Percentiles rank a stretch among this genome's conserved stretches.
These are phyloP conservation scores for Puccinia polysora DNA, from an alignment of 1,284 basidiomycete genomes.

Conservation along the genomic window DNA sequence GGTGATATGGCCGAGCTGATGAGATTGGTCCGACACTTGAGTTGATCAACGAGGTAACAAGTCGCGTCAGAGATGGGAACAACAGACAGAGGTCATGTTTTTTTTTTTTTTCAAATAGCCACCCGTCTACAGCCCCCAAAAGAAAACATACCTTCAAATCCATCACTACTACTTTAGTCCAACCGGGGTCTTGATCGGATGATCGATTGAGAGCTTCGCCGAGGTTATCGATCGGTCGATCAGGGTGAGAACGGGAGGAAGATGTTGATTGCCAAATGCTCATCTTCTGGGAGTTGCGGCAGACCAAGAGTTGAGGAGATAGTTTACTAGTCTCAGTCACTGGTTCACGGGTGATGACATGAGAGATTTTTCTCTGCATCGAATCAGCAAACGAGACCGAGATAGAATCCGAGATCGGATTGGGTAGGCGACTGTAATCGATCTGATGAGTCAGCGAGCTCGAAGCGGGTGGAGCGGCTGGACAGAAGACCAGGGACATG, in stretches of 20 bases:
- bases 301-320: conserved; percentile 53
- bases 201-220: conserved; percentile 51
- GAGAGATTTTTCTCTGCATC: conserved; percentile 47
- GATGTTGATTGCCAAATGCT: conserved; percentile 65
- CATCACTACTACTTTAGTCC: conserved; percentile 87
- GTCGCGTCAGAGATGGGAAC: background rate
- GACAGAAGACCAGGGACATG: conserved; percentile 77
- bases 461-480: conserved; percentile 62
- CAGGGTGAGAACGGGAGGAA: conserved; percentile 49
- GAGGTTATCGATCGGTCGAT: background rate
- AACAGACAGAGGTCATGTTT: background rate
- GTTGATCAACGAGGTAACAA: background rate
- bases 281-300: conserved; percentile 68
- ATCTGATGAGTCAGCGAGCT: conserved; percentile 52
- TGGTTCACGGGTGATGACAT: conserved; percentile 47
- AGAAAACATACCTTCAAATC: conserved; percentile 65
- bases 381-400: conserved; percentile 44
- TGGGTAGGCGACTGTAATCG: conserved; percentile 40
- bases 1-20: conserved; percentile 72
- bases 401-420: conserved; percentile 46
- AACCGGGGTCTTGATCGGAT: conserved; percentile 58
- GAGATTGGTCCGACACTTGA: conserved; percentile 65
- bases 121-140: too few relatives aligned
- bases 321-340: conserved; percentile 30
- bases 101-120: too few relatives aligned